Evolutionary conservation across 768 basidiomycete genomes (phyloP).

Genomic region (Trametes gibbosa): DNA sequence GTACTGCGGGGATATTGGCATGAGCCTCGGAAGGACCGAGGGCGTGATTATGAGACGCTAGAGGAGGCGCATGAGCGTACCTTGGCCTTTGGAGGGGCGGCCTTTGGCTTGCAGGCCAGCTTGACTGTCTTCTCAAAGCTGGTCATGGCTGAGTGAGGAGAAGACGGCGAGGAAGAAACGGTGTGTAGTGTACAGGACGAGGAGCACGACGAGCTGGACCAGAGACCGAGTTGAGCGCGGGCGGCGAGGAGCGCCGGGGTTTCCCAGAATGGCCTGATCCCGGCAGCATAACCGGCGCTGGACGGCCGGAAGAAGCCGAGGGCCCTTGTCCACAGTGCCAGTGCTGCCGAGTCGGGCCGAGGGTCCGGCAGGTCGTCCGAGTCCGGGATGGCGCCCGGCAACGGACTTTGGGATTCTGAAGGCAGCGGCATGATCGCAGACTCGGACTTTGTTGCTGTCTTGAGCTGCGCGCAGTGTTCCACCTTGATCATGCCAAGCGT

Average conservation of each 20-base stretch:
- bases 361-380: background rate
- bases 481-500: background rate
- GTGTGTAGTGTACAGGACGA: slow-evolving; percentile 13
- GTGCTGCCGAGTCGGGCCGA: background rate
- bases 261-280: slow-evolving; percentile 2
- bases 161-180: background rate
- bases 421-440: background rate
- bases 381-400: no score
- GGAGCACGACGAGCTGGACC: background rate
- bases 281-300: background rate
- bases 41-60: background rate
- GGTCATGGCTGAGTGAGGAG: slow-evolving; percentile 28
- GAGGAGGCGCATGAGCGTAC: slow-evolving; percentile 39
- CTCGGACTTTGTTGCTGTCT: background rate
- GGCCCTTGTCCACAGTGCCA: background rate
- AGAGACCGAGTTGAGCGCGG: background rate
- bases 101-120: slow-evolving; percentile 95
- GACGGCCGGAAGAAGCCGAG: background rate
- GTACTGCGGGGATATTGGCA: slow-evolving; percentile 53
- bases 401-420: no score
- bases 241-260: background rate
- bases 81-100: slow-evolving; percentile 94
- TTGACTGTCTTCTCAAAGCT: slow-evolving; percentile 92
- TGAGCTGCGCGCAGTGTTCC: no score
- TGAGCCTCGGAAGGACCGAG: background rate